phyloP scores from a whole-genome alignment of 2,329 filamentous ascomycete genomes.

The Botrytis hyacinthi region DNA sequence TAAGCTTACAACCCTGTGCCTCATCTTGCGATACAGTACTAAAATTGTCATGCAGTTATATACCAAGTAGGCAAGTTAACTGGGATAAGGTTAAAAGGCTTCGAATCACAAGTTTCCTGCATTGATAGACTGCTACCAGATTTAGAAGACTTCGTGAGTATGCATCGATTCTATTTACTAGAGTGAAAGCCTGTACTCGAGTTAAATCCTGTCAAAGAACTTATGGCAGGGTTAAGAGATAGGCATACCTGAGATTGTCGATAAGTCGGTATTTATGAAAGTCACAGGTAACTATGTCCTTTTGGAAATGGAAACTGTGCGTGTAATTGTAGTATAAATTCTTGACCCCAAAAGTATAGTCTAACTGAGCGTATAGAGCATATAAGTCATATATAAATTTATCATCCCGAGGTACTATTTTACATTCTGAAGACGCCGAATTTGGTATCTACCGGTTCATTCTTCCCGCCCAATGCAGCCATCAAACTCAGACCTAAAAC shows the following conservation, averaged over 20 bases:
- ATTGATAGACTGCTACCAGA: neutral
- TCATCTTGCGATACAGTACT: too few relatives aligned
- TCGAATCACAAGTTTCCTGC: neutral
- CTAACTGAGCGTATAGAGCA: neutral
- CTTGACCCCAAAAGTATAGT: neutral
- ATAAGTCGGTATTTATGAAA: neutral
- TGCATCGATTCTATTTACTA: neutral
- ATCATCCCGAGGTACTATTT: slow-evolving; percentile 14
- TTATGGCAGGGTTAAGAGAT: neutral
- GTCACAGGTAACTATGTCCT: neutral
- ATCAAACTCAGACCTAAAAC: slow-evolving; percentile 71
- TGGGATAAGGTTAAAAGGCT: too few relatives aligned
- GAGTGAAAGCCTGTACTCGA: neutral
- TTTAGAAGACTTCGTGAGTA: fast-evolving
- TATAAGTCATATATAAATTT: neutral
- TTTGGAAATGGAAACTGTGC: neutral
- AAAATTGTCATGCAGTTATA: too few relatives aligned
- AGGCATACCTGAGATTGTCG: neutral
- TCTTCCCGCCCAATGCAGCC: slow-evolving; percentile 68
- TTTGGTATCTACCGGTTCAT: slow-evolving; percentile 60
- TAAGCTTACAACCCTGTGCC: too few relatives aligned
- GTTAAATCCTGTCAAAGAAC: neutral
- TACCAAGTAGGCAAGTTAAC: too few relatives aligned
- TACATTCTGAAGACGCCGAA: slow-evolving; percentile 87
- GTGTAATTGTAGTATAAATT: neutral